Evolutionary conservation across 129 eudicot species (phyloP), one percentile per base, ranked within the genome.

Genomic region (Flaveria bidentis): DNA sequence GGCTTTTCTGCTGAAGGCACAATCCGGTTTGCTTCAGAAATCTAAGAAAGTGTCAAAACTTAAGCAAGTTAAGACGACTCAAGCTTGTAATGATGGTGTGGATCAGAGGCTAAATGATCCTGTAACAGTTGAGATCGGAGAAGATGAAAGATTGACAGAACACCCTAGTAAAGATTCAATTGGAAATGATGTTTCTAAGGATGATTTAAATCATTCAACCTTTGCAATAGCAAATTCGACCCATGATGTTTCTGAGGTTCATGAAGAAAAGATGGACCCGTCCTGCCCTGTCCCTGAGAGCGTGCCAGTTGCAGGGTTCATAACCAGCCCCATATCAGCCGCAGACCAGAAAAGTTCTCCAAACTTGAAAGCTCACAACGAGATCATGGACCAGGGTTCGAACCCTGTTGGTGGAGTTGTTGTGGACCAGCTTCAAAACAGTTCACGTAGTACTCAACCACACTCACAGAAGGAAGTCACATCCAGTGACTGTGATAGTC

Each of bases 1-100:
- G 18, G 79, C 80, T 75, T 88, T 85, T 67, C 70, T 89, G 11
- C 89, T 76, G 10, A 92, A 87, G 74, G 89, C 88, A 41, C 96
- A 88, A 65, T 78, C 91, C 23, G 91, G 88, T 67, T 81, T 67
- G 42, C 72, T 20, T 46, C 79, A 72, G 82, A 92, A 85, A 76
- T 82, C 87, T 25, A 87, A 74, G 28, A 78, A 74, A 73, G 28
- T 65, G 66, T 74, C 77, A 11, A 80, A 71, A 62, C 77, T 45
- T 52, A 89, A 86, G 76, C 80, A 68, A 71, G 78, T 53, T 61
- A 79, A 67, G 87, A 67, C 73, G 17, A 69, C 28, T 82, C 69
- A 77, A 78, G 66, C 52, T 68, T 33, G 71, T 5, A 49, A 57
- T 61, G 87, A 83, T 74, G 92, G 30, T 18, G 66, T 79, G 18